Evolutionary conservation across 106 monocot genomes (phyloP).

Genomic region (Dendrobium catenatum): DNA sequence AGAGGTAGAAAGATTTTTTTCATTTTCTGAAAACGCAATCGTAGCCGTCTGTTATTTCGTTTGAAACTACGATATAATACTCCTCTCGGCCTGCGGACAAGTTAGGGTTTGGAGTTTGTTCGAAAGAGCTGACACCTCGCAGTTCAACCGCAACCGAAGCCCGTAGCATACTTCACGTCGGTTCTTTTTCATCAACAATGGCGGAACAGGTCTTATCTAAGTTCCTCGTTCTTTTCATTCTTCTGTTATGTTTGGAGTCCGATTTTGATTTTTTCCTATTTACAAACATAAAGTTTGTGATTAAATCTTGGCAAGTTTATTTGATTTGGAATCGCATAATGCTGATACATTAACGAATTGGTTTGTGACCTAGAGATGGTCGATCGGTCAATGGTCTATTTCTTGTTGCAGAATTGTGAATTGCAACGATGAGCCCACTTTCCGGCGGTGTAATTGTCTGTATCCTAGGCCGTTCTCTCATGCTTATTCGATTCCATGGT

Average conservation of each 20-base stretch:
- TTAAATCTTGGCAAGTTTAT: neutral
- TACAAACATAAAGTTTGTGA: neutral
- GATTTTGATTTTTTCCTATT: neutral
- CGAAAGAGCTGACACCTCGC: neutral
- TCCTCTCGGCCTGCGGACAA: neutral
- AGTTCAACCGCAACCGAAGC: too few relatives aligned
- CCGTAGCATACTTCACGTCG: neutral
- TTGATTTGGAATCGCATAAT: neutral
- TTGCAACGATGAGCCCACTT: too few relatives aligned
- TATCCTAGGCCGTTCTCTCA: too few relatives aligned
- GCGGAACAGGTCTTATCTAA: neutral
- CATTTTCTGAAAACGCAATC: too few relatives aligned
- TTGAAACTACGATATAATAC: neutral
- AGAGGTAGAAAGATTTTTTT: too few relatives aligned
- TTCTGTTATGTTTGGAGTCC: neutral
- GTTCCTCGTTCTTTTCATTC: neutral
- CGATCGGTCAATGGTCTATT: too few relatives aligned
- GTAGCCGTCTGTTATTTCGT: neutral
- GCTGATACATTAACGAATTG: too few relatives aligned
- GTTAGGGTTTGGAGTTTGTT: neutral
- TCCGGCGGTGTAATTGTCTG: too few relatives aligned
- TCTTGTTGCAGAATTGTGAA: too few relatives aligned
- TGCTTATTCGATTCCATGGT: too few relatives aligned
- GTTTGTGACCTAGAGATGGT: too few relatives aligned
- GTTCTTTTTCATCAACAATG: neutral